Conservation (phyloP, 75 land plant genomes). For the Sequoia sempervirens region DNA sequence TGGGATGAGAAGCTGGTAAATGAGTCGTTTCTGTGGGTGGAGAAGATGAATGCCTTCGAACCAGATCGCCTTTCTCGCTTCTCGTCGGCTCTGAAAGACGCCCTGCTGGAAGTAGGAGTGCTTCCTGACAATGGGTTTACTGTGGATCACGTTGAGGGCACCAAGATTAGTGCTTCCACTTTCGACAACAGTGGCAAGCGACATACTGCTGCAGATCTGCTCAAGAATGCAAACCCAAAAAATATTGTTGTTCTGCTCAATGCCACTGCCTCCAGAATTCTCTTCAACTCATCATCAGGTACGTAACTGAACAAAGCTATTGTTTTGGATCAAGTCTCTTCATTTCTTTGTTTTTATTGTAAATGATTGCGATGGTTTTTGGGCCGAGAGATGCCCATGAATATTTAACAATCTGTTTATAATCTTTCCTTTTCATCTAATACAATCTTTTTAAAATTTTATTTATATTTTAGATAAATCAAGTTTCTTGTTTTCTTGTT, state of each 20-base stretch:
- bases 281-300: constrained; percentile 23
- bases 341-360: background rate
- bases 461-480: no score
- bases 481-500: no score
- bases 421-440: no score
- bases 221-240: constrained; percentile 52
- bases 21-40: constrained; percentile 75
- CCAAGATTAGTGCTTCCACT: constrained; percentile 75
- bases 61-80: constrained; percentile 41
- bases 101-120: constrained; percentile 64
- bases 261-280: constrained; percentile 49
- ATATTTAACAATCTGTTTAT: no score
- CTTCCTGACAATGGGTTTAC: constrained; percentile 69
- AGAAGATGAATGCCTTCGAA: constrained; percentile 45
- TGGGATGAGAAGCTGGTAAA: constrained; percentile 69
- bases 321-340: background rate
- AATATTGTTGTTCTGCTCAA: constrained; percentile 49
- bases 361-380: background rate
- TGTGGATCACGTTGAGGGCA: constrained; percentile 67
- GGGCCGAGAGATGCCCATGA: background rate
- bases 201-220: constrained; percentile 78
- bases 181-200: constrained; percentile 57
- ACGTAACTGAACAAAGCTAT: background rate
- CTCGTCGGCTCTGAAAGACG: constrained; percentile 60
- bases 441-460: no score